Evolutionary conservation across 495 filamentous ascomycete genomes (phyloP), one percentile per base, ranked within the genome.

Genomic region (Xylaria grammica): DNA sequence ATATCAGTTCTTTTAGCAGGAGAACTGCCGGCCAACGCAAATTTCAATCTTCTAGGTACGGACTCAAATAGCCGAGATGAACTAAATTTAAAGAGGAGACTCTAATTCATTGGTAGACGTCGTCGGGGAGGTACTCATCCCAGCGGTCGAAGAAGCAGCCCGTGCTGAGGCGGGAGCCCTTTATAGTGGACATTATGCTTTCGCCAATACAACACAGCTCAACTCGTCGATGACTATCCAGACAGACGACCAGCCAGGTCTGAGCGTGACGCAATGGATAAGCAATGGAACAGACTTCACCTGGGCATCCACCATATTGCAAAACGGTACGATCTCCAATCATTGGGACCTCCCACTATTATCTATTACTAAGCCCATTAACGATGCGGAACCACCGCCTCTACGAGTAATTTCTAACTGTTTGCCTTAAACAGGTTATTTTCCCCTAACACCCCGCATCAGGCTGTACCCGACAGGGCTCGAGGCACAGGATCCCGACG

Each of bases 1-100:
- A 82, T 85, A 64, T 76, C 76, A 10, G 69, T 88, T 46, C 69
- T 87, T 1, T 68, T 77, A 13, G 85, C 84, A 13, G 85, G 85
- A 13, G 50, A 73, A 17, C 65, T 72, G 8, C 75, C 78, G 6
- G 60, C 65, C 6, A 76, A 75, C 13, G 62, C 72, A 5, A 72
- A 65, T 15, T 76, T 76, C 56, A 58, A 71, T 56, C 68, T 82
- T 48, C 71, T 75, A 45, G 71, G 71, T 71, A 71, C 3, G 60
- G 20, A 60, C 29, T 44, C n/a, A 24, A 38, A 3, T 11, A 8
- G 13, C 40, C 15, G 4, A 3, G 26, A 9, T 38, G 24, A 44
- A 27, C 10, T 11, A 2, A 50, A 29, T 0, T 0, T n/a, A 19
- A 29, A 4, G 45, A 24, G n/a, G n/a, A 62, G 38, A 27, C 17